phyloP scores from a whole-genome alignment of 1,284 basidiomycete species.

The Ganoderma boninense region DNA sequence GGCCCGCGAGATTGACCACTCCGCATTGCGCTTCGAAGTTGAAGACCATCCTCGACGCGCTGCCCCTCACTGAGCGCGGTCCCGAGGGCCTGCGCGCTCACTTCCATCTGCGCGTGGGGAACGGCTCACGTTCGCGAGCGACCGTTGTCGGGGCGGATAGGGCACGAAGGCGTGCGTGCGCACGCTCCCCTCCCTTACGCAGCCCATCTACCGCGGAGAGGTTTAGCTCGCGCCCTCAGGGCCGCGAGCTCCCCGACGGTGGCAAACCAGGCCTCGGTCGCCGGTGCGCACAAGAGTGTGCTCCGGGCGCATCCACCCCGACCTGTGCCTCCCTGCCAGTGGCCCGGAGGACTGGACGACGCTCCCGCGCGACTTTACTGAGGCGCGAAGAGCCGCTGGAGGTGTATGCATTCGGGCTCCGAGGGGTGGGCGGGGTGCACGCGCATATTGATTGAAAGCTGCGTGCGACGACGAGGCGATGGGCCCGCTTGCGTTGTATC shows the following conservation, averaged over 20 bases:
- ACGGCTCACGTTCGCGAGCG: slow-evolving; percentile 25
- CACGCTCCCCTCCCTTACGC: slow-evolving; percentile 32
- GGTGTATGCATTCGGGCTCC: too few species aligned
- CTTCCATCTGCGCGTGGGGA: too few species aligned
- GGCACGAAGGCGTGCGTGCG: slow-evolving; percentile 54
- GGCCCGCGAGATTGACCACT: slow-evolving; percentile 27
- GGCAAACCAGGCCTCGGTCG: too few species aligned
- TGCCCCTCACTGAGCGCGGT: too few species aligned
- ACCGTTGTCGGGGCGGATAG: slow-evolving; percentile 56
- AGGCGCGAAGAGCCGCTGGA: slow-evolving; percentile 4
- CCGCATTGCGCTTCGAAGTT: too few species aligned
- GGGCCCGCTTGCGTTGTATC: too few species aligned
- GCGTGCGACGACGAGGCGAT: too few species aligned
- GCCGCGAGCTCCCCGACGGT: slow-evolving; percentile 8
- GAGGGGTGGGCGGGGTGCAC: too few species aligned
- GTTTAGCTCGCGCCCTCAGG: slow-evolving; percentile 15
- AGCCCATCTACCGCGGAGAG: slow-evolving; percentile 20
- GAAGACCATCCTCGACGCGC: slow-evolving; percentile 24
- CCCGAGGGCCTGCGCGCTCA: too few species aligned
- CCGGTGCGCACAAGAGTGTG: too few species aligned
- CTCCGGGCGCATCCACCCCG: slow-evolving; percentile 23
- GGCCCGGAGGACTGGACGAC: slow-evolving; percentile 12
- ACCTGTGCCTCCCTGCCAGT: slow-evolving; percentile 17
- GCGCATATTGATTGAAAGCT: too few species aligned
- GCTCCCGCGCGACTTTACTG: slow-evolving; percentile 6